These are phyloP conservation scores for Epicoccum nigrum DNA, from an alignment of 2,329 filamentous ascomycete genomes.

Conservation along the genomic window DNA sequence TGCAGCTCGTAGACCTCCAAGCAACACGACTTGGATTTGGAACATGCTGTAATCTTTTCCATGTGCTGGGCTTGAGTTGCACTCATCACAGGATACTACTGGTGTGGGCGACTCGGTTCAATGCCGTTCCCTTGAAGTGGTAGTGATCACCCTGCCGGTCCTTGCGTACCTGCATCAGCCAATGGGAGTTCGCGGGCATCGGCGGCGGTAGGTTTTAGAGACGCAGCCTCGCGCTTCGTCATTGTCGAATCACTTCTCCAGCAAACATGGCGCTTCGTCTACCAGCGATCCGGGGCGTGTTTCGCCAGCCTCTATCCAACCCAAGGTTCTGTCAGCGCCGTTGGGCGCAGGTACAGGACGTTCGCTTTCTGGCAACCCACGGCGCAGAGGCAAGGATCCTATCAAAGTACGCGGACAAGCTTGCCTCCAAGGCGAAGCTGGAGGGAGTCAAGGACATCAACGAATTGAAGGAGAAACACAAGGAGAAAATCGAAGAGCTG, in stretches of 20 bases:
- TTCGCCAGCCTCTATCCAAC: slow-evolving; percentile 39
- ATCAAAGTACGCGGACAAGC: slow-evolving; percentile 87
- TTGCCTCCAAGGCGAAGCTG: slow-evolving; percentile 78
- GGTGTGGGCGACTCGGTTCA: too few species aligned
- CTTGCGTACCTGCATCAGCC: slow-evolving; percentile 8
- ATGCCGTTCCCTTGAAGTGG: slow-evolving; percentile 13
- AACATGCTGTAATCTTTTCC: too few species aligned
- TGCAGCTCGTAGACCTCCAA: not conserved
- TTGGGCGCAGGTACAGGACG: slow-evolving; percentile 91
- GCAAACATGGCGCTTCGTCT: slow-evolving; percentile 32
- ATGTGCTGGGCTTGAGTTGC: too few species aligned
- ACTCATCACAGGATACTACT: too few species aligned
- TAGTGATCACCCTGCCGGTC: slow-evolving; percentile 10
- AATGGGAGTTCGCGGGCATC: slow-evolving; percentile 14
- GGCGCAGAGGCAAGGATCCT: slow-evolving; percentile 69
- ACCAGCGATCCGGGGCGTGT: slow-evolving; percentile 38
- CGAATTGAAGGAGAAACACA: slow-evolving; percentile 80
- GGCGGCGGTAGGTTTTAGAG: slow-evolving; percentile 9
- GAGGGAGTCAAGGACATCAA: slow-evolving; percentile 73
- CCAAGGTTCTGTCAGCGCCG: slow-evolving; percentile 66
- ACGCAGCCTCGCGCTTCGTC: slow-evolving; percentile 6
- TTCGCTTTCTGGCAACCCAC: slow-evolving; percentile 86
- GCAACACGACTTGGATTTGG: not conserved
- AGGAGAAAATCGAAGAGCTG: slow-evolving; percentile 78
- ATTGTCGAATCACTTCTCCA: slow-evolving; percentile 8